Evolutionary conservation across 1,139 yeast genomes (phyloP), one percentile per base, ranked within the genome.

Genomic region (Debaryomyces singareniensis): DNA sequence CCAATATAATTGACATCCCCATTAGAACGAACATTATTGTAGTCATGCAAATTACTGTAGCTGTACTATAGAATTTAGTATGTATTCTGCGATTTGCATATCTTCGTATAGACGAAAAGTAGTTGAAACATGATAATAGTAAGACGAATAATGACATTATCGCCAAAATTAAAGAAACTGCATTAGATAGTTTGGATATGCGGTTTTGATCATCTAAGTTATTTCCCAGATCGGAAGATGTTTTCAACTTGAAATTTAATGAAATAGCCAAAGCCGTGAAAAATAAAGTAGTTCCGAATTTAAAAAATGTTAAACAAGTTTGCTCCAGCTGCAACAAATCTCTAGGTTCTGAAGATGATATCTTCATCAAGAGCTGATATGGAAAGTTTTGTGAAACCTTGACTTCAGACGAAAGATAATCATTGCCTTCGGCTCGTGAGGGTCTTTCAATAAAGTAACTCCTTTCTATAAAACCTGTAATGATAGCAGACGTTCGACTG

Each of bases 251-350:
- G 44, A 70, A 72, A 40, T 75, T 68, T n/a, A 75, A 41, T 5
- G 71, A 42, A 21, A 76, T 61, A 0, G 77, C 76, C 30, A 74
- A 52, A 1, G 80, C 68, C 2, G 76, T 60, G 25, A 77, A 55
- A 31, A 70, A 61, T 10, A 76, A 52, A 1, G 75, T 58, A 1
- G 69, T 54, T 1, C 78, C 52, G 39, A 75, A 71, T 33, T 76
- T 58, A 29, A 74, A 52, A 51, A 75, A 71, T 18, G 75, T 58
- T 7, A 77, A 51, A 18, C 76, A 61, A 0, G 82, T 75, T 27
- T 82, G 50, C 44, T 76, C 84, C 35, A 71, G 69, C 55, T 75
- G 80, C 11, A 76, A 51, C 15, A 75, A 74, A 48, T 77, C 84
- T 32, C 83, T 53, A 0, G 83, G 81, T 35, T 76, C 78, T 2